Evolutionary conservation across 257 asterid genomes (phyloP), one percentile per base, ranked within the genome.

Genomic region (Primulina eburnea): DNA sequence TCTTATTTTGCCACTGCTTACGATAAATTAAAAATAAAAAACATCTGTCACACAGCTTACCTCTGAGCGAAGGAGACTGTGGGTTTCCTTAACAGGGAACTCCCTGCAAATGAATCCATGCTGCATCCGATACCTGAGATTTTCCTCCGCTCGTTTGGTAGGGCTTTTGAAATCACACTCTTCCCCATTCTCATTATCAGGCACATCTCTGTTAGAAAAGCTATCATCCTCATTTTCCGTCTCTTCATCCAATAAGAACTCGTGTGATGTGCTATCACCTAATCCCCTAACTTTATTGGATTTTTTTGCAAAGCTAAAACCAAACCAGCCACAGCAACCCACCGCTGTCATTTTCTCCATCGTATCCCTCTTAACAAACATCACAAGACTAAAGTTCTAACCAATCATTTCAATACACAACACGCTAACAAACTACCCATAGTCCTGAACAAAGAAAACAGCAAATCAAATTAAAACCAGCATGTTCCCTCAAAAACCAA

Each of bases 311-410:
- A 88, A 83, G 33, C 94, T 77, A 74, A 91, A 85, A 61, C 99
- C 97, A 78, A 94, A 94, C 83, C 97, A 94, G 71, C 93, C 92
- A 76, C 92, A 91, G 81, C 99, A 94, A 40, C 90, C 98, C 93
- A 91, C 88, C 71, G 79, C 90, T 10, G 81, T 60, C 58, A 79
- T 82, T 78, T 78, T 79, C 74, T 38, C 85, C 59, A 85, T 71
- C 50, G 80, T 66, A 80, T 78, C 77, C 73, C 85, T 81, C 81
- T 78, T 47, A 16, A 4, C 20, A 62, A 79, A 88, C 86, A 70
- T 82, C 50, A 66, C 64, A 58, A 72, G n/a, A 68, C 38, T 56
- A 50, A 64, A 72, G 55, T 26, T 33, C 40, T 58, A 8, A 80
- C 73, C 71, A 65, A 64, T 26, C 72, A 28, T 62, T 61, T 37